These are phyloP conservation scores for Leccinum barrowsii DNA, from an alignment of 768 basidiomycete species.

Conservation along the genomic window DNA sequence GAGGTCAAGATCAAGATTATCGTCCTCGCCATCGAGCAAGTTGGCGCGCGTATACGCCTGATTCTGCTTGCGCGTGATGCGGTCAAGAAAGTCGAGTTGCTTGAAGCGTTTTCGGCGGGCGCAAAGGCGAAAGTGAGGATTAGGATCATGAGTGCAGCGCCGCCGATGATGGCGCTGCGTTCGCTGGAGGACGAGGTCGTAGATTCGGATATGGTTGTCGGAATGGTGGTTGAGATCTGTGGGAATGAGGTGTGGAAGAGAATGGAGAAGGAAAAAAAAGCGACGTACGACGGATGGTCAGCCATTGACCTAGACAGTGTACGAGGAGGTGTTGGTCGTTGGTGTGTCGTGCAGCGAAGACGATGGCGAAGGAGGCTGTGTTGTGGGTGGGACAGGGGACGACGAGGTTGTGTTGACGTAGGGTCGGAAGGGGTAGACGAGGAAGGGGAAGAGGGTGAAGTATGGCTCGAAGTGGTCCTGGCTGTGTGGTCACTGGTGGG, in stretches of 20 bases:
- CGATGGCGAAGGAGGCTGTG: not conserved
- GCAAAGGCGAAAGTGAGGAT: constrained; percentile 33
- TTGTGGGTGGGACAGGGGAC: not conserved
- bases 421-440: not conserved
- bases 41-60: constrained; percentile 16
- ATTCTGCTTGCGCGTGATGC: constrained; percentile 23
- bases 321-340: constrained; percentile 18
- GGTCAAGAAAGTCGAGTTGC: constrained; percentile 28
- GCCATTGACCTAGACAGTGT: constrained; percentile 17
- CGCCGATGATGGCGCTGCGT: constrained; percentile 41
- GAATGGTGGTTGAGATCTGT: constrained; percentile 16
- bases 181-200: constrained; percentile 5
- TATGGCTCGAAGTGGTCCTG: constrained; percentile 7
- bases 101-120: constrained; percentile 37
- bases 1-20: constrained; percentile 1
- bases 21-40: constrained; percentile 26
- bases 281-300: constrained; percentile 17
- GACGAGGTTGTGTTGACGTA: not conserved
- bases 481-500: no score
- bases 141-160: constrained; percentile 31
- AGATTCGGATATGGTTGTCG: constrained; percentile 16
- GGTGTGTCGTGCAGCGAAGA: constrained; percentile 1
- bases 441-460: not conserved
- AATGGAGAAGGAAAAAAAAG: not conserved
- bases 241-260: not conserved